A percentile compares a stretch with the other conserved stretches of the same genome.
phyloP scores from a whole-genome alignment of 2,329 filamentous ascomycete genomes.

The Epichloe festucae region DNA sequence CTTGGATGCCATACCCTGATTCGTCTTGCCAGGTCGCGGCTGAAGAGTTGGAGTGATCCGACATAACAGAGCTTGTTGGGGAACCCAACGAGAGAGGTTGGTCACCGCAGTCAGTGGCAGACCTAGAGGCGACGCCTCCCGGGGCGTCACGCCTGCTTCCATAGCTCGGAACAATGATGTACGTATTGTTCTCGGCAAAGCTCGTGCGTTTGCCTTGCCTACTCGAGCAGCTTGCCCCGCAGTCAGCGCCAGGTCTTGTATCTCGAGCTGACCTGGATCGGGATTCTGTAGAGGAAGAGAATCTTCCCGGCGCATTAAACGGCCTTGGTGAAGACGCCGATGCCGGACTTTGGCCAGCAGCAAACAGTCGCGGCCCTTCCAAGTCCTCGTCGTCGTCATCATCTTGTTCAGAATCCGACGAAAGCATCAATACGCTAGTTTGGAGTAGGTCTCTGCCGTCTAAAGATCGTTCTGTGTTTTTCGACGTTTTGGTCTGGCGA shows the following conservation, averaged over 20 bases:
- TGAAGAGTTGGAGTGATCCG: slow-evolving; percentile 25
- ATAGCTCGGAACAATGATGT: slow-evolving; percentile 26
- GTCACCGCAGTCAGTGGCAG: slow-evolving; percentile 14
- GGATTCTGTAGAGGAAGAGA: slow-evolving; percentile 3
- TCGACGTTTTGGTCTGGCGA: slow-evolving; percentile 39
- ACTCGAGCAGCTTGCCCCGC: slow-evolving; percentile 10
- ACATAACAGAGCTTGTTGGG: slow-evolving; percentile 21
- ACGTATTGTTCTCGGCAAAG: slow-evolving; percentile 27
- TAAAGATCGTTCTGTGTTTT: slow-evolving; percentile 32
- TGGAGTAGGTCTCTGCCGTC: slow-evolving; percentile 38
- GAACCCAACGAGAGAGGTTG: slow-evolving; percentile 12
- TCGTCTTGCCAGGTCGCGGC: slow-evolving; percentile 20
- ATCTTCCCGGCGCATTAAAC: slow-evolving; percentile 1
- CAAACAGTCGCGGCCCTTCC: neutral
- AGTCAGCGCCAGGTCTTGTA: neutral
- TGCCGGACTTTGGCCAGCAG: neutral
- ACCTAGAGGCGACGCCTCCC: slow-evolving; percentile 9
- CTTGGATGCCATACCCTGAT: slow-evolving; percentile 21
- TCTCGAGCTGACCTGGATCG: slow-evolving; percentile 8
- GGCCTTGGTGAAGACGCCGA: neutral
- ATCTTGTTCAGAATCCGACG: slow-evolving; percentile 41
- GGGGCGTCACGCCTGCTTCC: slow-evolving; percentile 6
- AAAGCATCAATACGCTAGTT: slow-evolving; percentile 43
- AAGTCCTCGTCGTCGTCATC: slow-evolving; percentile 17
- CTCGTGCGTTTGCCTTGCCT: slow-evolving; percentile 28